phyloP scores from a whole-genome alignment of 306 rosid species.

The Dalbergia cochinchinensis region DNA sequence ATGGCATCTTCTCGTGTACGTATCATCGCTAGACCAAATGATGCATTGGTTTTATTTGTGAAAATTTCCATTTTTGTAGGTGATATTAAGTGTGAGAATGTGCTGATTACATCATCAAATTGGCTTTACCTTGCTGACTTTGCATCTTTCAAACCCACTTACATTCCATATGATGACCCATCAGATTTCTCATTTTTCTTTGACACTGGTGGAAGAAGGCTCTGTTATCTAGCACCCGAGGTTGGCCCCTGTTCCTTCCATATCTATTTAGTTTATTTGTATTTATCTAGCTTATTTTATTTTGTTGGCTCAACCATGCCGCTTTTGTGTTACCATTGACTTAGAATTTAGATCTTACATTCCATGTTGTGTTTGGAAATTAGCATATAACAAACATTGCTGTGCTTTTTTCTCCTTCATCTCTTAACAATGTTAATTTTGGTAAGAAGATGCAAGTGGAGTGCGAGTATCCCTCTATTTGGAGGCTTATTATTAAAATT shows the following conservation, averaged over 20 bases:
- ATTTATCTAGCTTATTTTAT: conserved; percentile 14
- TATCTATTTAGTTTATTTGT: conserved; percentile 22
- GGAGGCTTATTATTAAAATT: conserved; percentile 22
- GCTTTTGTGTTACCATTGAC: conserved; percentile 2
- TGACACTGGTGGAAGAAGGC: conserved; percentile 98
- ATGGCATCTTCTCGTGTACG: not conserved
- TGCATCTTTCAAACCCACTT: conserved; percentile 94
- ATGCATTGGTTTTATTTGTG: conserved; percentile 40
- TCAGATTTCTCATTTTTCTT: conserved; percentile 97
- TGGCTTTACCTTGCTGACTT: conserved; percentile 98
- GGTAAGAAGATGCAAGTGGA: conserved; percentile 24
- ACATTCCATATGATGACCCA: conserved; percentile 97
- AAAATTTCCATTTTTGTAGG: conserved; percentile 56
- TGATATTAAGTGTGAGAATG: conserved; percentile 98
- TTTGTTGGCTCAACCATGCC: conserved; percentile 18
- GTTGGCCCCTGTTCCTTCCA: conserved; percentile 49
- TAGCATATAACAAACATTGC: conserved; percentile 15
- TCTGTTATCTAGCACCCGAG: conserved; percentile 98
- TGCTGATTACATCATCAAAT: conserved; percentile 88
- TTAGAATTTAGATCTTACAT: not conserved
- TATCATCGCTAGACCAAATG: conserved; percentile 20
- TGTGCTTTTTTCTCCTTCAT: conserved; percentile 2
- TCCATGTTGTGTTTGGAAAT: conserved; percentile 12
- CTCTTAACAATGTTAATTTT: conserved; percentile 14
- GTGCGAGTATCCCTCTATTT: conserved; percentile 16